Percentiles rank a stretch among this genome's conserved stretches.
phyloP scores from a whole-genome alignment of 2,329 filamentous ascomycete genomes.

The Daldinia eschscholtzii region DNA sequence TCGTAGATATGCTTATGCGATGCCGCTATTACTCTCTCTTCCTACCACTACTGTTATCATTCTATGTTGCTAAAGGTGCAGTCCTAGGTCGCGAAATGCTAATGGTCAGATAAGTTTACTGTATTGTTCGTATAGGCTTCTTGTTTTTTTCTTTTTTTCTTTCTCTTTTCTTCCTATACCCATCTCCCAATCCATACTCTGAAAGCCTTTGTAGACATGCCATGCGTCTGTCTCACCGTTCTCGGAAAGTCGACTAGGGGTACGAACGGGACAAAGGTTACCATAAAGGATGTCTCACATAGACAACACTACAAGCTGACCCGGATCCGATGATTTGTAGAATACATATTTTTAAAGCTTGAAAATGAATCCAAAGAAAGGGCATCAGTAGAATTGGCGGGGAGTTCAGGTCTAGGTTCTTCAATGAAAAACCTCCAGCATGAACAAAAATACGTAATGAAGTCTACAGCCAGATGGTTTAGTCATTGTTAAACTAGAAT shows the following conservation, averaged over 20 bases:
- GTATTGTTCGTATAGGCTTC: background rate
- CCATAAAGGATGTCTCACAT: constrained; percentile 9
- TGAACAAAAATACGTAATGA: too few species aligned
- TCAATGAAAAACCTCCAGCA: too few species aligned
- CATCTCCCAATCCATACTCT: background rate
- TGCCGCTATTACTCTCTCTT: background rate
- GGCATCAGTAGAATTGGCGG: background rate
- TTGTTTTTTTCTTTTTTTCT: background rate
- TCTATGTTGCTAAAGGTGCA: background rate
- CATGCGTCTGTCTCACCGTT: constrained; percentile 5
- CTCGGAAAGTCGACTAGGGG: constrained; percentile 19
- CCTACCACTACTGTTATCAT: background rate
- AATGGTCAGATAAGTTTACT: background rate
- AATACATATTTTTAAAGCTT: background rate
- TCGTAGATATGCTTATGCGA: background rate
- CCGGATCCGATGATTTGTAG: constrained; percentile 19
- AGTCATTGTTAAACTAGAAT: too few species aligned
- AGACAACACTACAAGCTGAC: background rate
- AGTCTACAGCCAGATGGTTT: too few species aligned
- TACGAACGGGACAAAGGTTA: constrained; percentile 12
- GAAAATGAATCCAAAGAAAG: background rate
- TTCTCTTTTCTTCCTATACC: background rate
- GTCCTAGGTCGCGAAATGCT: background rate
- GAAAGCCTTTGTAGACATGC: constrained; percentile 23
- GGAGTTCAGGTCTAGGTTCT: too few species aligned